These are phyloP conservation scores for Lipomyces chichibuensis DNA, from an alignment of 805 yeast genomes.

Conservation along the genomic window DNA sequence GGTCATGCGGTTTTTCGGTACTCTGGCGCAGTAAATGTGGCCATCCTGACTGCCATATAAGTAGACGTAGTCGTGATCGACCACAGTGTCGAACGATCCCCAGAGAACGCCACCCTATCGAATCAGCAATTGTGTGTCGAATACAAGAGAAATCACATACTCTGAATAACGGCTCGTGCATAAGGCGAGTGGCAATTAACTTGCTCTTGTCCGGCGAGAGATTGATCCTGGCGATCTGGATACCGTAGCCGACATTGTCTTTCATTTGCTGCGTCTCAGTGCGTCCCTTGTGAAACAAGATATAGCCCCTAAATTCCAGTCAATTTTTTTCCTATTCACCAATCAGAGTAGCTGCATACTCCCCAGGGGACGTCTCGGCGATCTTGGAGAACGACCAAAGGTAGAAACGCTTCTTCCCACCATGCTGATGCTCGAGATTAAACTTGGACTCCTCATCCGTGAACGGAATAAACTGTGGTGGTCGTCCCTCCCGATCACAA, in stretches of 20 bases:
- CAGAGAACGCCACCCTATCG: slow-evolving; percentile 15
- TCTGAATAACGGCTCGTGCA: slow-evolving; percentile 23
- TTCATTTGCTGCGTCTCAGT: slow-evolving; percentile 18
- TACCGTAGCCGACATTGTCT: slow-evolving; percentile 27
- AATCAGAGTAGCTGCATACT: slow-evolving; percentile 11
- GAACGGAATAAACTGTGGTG: slow-evolving; percentile 33
- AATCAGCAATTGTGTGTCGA: not conserved
- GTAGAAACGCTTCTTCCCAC: slow-evolving; percentile 28
- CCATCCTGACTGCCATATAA: slow-evolving; percentile 30
- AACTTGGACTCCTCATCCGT: slow-evolving; percentile 28
- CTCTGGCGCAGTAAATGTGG: slow-evolving; percentile 26
- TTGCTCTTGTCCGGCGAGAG: slow-evolving; percentile 14
- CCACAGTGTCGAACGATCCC: slow-evolving; percentile 28
- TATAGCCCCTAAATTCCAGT: slow-evolving; percentile 22
- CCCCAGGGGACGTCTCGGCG: slow-evolving; percentile 28
- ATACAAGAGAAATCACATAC: slow-evolving; percentile 8
- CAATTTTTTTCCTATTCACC: not conserved
- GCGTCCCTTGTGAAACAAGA: slow-evolving; percentile 33
- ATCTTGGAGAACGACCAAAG: slow-evolving; percentile 33
- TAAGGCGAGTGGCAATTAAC: slow-evolving; percentile 28
- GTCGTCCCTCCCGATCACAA: slow-evolving; percentile 24
- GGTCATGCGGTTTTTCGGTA: slow-evolving; percentile 22
- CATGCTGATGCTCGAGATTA: slow-evolving; percentile 20
- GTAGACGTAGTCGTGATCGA: slow-evolving; percentile 26
- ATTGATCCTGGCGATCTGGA: slow-evolving; percentile 24